Evolutionary conservation across 2,329 filamentous ascomycete genomes (phyloP), one percentile per base, ranked within the genome.

Genomic region (Monilinia polystroma): DNA sequence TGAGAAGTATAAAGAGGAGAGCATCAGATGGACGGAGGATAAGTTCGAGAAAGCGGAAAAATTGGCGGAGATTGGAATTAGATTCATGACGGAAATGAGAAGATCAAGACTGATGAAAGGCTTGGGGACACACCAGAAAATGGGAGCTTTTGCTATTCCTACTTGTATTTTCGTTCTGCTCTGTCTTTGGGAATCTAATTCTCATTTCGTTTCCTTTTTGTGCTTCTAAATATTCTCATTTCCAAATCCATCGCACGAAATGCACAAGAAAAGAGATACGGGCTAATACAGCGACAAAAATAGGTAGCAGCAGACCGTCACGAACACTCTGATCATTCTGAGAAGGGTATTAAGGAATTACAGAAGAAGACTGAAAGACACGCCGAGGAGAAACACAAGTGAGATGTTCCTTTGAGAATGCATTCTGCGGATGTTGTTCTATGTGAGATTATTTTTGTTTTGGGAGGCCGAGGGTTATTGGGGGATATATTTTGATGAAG

Each of bases 301-400:
- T 64, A 75, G 70, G 67, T 73, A 52, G 63, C 65, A 47, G 73
- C 73, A 29, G 75, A 74, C 53, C 70, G 71, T 26, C 57, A 71
- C 45, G 55, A 55, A 10, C 54, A 69, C 23, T 60, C 60, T 20
- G 67, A 65, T 45, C 63, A 66, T 20, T 66, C 63, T 14, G 45
- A 45, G 11, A 58, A 55, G 38, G 74, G 68, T 77, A 79, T 78
- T 79, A 80, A 90, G 87, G 52, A 90, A 90, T 76, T 85, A 85
- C 68, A 78, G 77, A 67, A 89, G 75, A 80, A 83, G 76, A 89
- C 87, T 0, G 55, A 41, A 3, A 63, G 70, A 14, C 68, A 72
- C 58, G 66, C 69, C 12, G 64, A 74, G 53, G 69, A 76, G 68
- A 75, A 74, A 64, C 66, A 74, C 29, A 72, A 75, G 74, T 76